Evolutionary conservation across 2,329 filamentous ascomycete species (phyloP).

Genomic region (Fusarium agapanthi): DNA sequence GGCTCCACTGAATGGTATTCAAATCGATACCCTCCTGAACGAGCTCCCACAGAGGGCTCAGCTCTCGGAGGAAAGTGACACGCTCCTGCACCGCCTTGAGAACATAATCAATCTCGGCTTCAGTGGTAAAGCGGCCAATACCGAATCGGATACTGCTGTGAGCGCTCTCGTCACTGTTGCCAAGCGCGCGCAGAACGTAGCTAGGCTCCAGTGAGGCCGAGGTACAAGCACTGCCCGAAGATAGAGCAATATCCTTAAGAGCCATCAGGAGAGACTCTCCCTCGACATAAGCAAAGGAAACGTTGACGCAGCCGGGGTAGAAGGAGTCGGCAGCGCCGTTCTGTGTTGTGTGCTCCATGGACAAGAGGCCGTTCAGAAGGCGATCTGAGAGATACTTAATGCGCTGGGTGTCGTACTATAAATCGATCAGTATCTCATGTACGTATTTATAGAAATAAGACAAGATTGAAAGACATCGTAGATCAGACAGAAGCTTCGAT

Average conservation of each 20-base stretch:
- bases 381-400: constrained; percentile 85
- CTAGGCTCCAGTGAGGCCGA: constrained; percentile 96
- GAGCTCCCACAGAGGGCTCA: constrained; percentile 96
- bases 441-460: constrained; percentile 1
- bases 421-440: constrained; percentile 20
- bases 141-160: constrained; percentile 98
- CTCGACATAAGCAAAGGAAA: constrained; percentile 98
- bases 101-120: constrained; percentile 96
- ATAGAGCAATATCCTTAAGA: constrained; percentile 95
- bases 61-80: constrained; percentile 90
- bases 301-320: constrained; percentile 97
- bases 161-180: constrained; percentile 95
- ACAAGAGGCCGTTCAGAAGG: constrained; percentile 80
- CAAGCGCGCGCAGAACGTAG: constrained; percentile 92
- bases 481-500: constrained; percentile 75
- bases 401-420: constrained; percentile 90
- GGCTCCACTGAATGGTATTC: constrained; percentile 97
- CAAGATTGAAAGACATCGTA: background rate
- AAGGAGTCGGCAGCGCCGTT: constrained; percentile 86
- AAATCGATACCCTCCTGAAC: constrained; percentile 97
- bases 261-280: constrained; percentile 98
- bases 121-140: constrained; percentile 95
- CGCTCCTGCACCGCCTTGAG: constrained; percentile 91
- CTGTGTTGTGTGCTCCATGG: constrained; percentile 90
- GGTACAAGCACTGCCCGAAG: constrained; percentile 95